Evolutionary conservation across 345 rosid species (phyloP).

Genomic region (Syzygium oleosum): DNA sequence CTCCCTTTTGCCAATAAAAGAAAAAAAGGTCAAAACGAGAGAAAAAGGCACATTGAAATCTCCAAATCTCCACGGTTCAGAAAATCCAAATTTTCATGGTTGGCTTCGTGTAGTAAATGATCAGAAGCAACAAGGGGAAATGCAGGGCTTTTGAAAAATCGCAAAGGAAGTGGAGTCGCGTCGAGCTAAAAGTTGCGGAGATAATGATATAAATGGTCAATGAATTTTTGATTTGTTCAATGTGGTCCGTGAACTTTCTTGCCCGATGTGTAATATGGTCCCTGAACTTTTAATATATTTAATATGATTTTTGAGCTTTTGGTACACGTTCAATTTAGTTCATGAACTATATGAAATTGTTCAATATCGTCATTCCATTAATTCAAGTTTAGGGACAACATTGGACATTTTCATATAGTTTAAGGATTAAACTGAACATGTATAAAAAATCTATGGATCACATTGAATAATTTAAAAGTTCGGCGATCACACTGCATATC

Average conservation of each 20-base stretch:
- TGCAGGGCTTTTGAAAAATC: no score
- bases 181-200: neutral
- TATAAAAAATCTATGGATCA: no score
- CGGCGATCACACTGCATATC: accelerated
- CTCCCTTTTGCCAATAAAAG: neutral
- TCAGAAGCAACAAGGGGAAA: neutral
- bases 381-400: accelerated
- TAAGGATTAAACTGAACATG: no score
- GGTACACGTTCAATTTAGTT: no score
- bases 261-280: accelerated
- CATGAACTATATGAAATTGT: no score
- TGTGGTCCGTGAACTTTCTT: accelerated
- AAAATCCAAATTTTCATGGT: neutral
- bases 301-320: accelerated
- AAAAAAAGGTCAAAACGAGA: neutral
- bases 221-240: no score
- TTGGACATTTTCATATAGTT: no score
- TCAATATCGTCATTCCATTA: no score
- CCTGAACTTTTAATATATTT: no score
- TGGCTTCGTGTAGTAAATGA: neutral
- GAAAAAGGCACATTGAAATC: neutral
- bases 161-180: neutral
- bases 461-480: no score
- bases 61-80: neutral
- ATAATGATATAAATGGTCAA: no score